Conservation (phyloP, 2,329 filamentous ascomycete species). For the Cladophialophora carrionii region DNA sequence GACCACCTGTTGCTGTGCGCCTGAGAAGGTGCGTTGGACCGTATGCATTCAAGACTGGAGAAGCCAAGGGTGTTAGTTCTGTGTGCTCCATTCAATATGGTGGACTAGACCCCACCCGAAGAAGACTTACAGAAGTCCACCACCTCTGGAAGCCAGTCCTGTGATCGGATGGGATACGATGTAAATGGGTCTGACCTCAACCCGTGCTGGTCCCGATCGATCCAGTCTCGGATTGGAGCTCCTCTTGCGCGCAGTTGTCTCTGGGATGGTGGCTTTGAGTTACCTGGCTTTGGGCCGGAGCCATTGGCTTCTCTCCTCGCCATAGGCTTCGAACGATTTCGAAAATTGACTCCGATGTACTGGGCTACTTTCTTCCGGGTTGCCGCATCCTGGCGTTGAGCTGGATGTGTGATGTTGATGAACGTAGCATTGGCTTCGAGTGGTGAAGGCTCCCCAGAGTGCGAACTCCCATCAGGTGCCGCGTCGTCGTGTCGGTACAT, state of each 20-base stretch:
- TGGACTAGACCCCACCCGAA: not conserved
- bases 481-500: not conserved
- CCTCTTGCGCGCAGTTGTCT: not conserved
- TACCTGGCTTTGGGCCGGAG: not conserved
- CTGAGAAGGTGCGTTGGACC: not conserved
- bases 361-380: not conserved
- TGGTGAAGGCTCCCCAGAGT: not conserved
- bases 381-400: not conserved
- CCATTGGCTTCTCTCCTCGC: not conserved
- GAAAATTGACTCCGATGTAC: not conserved
- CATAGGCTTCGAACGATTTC: not conserved
- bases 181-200: not conserved
- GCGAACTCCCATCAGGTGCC: not conserved
- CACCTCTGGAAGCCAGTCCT: not conserved
- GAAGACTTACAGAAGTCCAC: not conserved
- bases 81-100: not conserved
- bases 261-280: not conserved
- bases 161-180: not conserved
- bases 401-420: not conserved
- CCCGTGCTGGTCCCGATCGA: not conserved
- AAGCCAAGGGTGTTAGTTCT: not conserved
- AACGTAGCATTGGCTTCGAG: not conserved
- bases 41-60: not conserved
- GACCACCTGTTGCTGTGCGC: not conserved
- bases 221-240: not conserved